Conservation (phyloP, 2,329 filamentous ascomycete species). For the Microcera coccophila region DNA sequence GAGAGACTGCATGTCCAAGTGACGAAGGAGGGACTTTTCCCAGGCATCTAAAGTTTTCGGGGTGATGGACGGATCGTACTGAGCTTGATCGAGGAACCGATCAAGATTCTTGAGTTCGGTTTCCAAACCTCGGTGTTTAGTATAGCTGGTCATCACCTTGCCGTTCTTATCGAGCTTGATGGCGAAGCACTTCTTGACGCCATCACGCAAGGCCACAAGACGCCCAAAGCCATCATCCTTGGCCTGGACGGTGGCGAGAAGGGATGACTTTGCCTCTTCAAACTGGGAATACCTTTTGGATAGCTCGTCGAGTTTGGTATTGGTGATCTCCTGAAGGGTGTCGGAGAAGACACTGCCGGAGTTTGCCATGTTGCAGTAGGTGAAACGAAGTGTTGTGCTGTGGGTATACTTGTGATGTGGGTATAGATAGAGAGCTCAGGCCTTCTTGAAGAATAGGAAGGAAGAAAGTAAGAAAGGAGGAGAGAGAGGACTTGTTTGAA, state of each 20-base stretch:
- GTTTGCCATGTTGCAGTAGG: slow-evolving; percentile 18
- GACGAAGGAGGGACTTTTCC: slow-evolving; percentile 35
- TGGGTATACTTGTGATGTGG: too few species aligned
- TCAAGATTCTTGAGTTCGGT: slow-evolving; percentile 37
- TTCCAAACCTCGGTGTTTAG: slow-evolving; percentile 27
- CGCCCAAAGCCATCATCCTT: slow-evolving; percentile 29
- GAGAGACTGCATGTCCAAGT: slow-evolving; percentile 39
- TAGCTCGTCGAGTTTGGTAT: slow-evolving; percentile 42
- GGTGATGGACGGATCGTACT: slow-evolving; percentile 40
- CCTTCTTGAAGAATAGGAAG: too few species aligned
- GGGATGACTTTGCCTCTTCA: slow-evolving; percentile 32
- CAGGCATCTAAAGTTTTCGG: slow-evolving; percentile 29
- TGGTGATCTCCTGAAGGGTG: slow-evolving; percentile 42
- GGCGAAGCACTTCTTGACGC: slow-evolving; percentile 35
- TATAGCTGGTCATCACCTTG: slow-evolving; percentile 20
- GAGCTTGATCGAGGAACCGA: slow-evolving; percentile 38
- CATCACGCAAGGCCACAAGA: slow-evolving; percentile 31
- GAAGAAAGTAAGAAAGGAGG: background rate
- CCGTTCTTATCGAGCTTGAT: slow-evolving; percentile 29
- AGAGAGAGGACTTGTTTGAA: background rate
- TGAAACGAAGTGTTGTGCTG: background rate
- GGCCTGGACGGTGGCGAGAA: slow-evolving; percentile 27
- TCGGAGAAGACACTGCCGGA: slow-evolving; percentile 39
- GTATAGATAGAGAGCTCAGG: too few species aligned
- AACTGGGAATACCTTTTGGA: slow-evolving; percentile 38